Conservation (phyloP, 768 basidiomycete genomes). For the Tremella yokohamensis region DNA sequence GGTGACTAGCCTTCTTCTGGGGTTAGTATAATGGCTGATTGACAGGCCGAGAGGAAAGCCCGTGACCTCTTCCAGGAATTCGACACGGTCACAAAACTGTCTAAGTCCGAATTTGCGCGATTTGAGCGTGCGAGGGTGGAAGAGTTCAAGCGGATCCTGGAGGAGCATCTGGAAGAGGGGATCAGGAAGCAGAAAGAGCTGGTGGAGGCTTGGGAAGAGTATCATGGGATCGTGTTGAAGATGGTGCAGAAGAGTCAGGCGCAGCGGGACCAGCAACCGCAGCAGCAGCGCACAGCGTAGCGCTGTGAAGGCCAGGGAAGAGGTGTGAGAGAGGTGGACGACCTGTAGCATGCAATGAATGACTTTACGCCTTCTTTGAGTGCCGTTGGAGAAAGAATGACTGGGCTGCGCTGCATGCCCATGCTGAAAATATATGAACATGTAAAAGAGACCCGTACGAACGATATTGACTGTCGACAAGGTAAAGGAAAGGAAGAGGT, state of each 20-base stretch:
- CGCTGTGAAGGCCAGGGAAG: too few relatives aligned
- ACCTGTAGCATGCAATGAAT: too few relatives aligned
- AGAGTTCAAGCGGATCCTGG: conserved; percentile 82
- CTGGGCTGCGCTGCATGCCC: too few relatives aligned
- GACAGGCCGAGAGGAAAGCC: conserved; percentile 76
- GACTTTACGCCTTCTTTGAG: too few relatives aligned
- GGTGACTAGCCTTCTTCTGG: conserved; percentile 54
- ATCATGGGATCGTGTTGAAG: conserved; percentile 69
- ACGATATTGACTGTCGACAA: too few relatives aligned
- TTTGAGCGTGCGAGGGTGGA: conserved; percentile 92
- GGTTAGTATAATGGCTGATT: neutral
- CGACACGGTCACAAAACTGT: conserved; percentile 78
- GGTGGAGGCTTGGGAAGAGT: conserved; percentile 73
- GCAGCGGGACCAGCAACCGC: neutral
- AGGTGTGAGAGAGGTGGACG: too few relatives aligned
- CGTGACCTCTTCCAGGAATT: conserved; percentile 82
- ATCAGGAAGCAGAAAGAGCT: conserved; percentile 79
- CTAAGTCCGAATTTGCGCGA: conserved; percentile 81
- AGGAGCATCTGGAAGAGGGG: conserved; percentile 82
- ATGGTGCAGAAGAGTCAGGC: conserved; percentile 41
- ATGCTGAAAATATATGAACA: too few relatives aligned
- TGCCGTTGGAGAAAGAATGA: too few relatives aligned
- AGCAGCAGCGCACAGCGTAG: neutral
- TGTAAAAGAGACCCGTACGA: too few relatives aligned
- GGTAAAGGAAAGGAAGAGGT: too few relatives aligned